These are phyloP conservation scores for Entrophospora sp. DNA, from an alignment of 192 early-diverging fungal species.

Conservation along the genomic window DNA sequence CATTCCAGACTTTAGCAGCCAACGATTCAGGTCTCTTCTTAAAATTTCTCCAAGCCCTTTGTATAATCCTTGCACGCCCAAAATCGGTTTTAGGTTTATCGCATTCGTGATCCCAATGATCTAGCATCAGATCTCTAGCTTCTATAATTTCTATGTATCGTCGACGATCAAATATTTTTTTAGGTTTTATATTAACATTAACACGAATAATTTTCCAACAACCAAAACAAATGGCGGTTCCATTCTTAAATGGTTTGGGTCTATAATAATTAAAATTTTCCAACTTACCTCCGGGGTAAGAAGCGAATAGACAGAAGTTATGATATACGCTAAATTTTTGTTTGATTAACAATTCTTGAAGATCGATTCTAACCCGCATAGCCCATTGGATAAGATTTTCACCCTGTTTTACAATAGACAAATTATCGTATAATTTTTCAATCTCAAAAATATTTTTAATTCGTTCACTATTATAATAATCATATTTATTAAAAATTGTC, in stretches of 20 bases:
- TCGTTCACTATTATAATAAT: neutral
- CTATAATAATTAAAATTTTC: neutral
- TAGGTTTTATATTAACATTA: neutral
- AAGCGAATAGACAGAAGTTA: neutral
- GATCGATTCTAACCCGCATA: neutral
- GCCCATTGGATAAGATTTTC: neutral
- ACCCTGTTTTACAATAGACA: neutral
- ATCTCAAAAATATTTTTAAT: neutral
- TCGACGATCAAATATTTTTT: neutral
- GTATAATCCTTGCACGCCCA: no score
- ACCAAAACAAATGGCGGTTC: neutral
- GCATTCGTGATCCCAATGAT: no score
- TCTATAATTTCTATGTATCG: neutral
- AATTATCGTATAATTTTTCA: neutral
- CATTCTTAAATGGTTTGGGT: neutral
- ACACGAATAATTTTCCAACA: neutral
- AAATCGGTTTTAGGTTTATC: no score
- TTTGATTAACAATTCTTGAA: neutral
- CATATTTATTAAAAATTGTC: neutral
- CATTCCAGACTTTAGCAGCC: no score
- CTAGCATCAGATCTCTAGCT: neutral
- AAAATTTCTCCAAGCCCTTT: no score
- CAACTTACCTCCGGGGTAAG: neutral
- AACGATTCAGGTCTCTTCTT: no score
- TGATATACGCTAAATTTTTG: constrained; percentile 9